phyloP scores from a whole-genome alignment of 2,329 filamentous ascomycete species.

The Esteya vermicola region DNA sequence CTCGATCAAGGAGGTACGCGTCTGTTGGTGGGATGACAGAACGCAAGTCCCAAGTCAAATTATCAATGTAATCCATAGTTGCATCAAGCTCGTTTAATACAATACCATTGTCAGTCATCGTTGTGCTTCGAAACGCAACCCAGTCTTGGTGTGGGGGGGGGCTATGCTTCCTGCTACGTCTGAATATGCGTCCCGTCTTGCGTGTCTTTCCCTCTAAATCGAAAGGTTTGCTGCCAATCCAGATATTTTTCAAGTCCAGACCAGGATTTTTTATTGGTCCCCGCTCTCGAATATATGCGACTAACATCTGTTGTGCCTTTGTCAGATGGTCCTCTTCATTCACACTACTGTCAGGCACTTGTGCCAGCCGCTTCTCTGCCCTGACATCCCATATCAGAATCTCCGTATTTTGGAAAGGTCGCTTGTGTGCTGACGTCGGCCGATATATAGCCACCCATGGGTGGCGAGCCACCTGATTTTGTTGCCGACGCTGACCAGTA shows the following conservation, averaged over 20 bases:
- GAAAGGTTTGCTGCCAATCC: conserved; percentile 25
- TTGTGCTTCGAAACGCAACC: conserved; percentile 21
- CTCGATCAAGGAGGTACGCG: conserved; percentile 15
- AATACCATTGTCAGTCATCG: conserved; percentile 21
- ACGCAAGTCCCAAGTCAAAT: conserved; percentile 18
- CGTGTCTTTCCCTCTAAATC: background rate
- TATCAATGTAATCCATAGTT: conserved; percentile 23
- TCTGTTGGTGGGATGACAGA: conserved; percentile 21
- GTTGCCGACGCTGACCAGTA: conserved; percentile 20
- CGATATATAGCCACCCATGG: conserved; percentile 39
- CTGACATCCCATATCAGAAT: conserved; percentile 40
- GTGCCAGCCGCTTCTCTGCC: conserved; percentile 1
- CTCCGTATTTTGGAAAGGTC: conserved; percentile 23
- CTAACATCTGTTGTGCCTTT: conserved; percentile 28
- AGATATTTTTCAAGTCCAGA: conserved; percentile 25
- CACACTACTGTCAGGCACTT: conserved; percentile 6
- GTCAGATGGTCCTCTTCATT: conserved; percentile 23
- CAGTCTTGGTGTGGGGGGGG: no score
- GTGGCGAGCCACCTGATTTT: conserved; percentile 17
- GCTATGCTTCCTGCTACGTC: no score
- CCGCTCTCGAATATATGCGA: conserved; percentile 21
- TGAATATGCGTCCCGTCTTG: background rate
- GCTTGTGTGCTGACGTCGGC: conserved; percentile 22
- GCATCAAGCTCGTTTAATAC: conserved; percentile 27
- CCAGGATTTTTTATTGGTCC: conserved; percentile 16